A percentile compares a stretch with the other conserved stretches of the same genome.
Evolutionary conservation across 1,284 basidiomycete species (phyloP).

Genomic region (Puccinia polysora): DNA sequence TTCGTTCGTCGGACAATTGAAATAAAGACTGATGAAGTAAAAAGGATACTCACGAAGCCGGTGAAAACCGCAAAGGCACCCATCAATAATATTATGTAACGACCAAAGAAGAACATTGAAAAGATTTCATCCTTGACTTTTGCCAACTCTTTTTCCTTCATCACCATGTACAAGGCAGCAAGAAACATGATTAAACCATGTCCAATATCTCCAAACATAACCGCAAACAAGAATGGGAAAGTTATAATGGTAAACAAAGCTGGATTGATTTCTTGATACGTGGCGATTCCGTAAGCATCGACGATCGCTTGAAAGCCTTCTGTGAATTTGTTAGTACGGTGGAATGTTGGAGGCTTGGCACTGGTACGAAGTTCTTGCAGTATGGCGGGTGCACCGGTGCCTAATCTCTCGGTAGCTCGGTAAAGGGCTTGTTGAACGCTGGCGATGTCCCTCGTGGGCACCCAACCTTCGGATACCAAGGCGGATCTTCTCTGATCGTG

Average conservation of each 20-base stretch:
- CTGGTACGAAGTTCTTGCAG: slow-evolving; percentile 82
- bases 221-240: slow-evolving; percentile 97
- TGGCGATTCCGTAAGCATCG: slow-evolving; percentile 91
- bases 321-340: slow-evolving; percentile 93
- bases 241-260: slow-evolving; percentile 89
- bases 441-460: slow-evolving; percentile 82
- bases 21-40: not conserved
- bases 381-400: slow-evolving; percentile 85
- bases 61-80: slow-evolving; percentile 73
- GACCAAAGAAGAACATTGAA: slow-evolving; percentile 89
- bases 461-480: slow-evolving; percentile 96
- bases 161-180: slow-evolving; percentile 76
- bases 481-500: slow-evolving; percentile 92
- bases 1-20: not conserved
- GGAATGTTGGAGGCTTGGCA: slow-evolving; percentile 92
- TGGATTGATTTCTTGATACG: slow-evolving; percentile 96
- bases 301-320: slow-evolving; percentile 97
- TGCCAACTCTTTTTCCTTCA: slow-evolving; percentile 73
- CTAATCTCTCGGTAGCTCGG: slow-evolving; percentile 91
- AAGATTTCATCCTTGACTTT: slow-evolving; percentile 65
- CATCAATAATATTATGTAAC: slow-evolving; percentile 98
- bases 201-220: slow-evolving; percentile 99
- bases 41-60: slow-evolving; percentile 7
- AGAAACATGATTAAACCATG: slow-evolving; percentile 81
- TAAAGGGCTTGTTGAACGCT: slow-evolving; percentile 81